Evolutionary conservation across 352 stramenopile species (phyloP).

Genomic region (Phytopythium helicoides): DNA sequence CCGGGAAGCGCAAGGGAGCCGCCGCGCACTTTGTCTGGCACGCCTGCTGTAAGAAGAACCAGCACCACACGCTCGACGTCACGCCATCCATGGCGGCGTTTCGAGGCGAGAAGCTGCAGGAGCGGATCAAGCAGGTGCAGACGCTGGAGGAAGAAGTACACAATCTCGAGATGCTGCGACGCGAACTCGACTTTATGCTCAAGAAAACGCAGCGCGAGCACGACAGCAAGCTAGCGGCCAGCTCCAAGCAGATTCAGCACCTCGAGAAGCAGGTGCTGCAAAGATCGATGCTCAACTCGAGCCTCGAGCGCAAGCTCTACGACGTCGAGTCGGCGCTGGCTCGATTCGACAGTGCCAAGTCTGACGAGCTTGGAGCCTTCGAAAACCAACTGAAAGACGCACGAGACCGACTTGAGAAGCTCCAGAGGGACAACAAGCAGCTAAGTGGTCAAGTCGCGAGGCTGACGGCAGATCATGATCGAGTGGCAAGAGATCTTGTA

Average conservation of each 20-base stretch:
- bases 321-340: conserved; percentile 63
- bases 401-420: conserved; percentile 16
- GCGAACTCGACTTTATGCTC: conserved; percentile 64
- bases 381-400: conserved; percentile 27
- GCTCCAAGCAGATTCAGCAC: conserved; percentile 67
- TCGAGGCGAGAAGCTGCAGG: conserved; percentile 71
- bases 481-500: conserved; percentile 26
- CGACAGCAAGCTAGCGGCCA: conserved; percentile 54
- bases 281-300: conserved; percentile 55
- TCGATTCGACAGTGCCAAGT: conserved; percentile 44
- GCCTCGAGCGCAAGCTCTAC: conserved; percentile 67
- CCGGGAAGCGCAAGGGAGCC: conserved; percentile 32
- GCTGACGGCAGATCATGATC: conserved; percentile 32
- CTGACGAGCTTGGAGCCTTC: conserved; percentile 35
- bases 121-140: conserved; percentile 44
- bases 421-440: conserved; percentile 40
- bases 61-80: conserved; percentile 57
- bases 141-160: conserved; percentile 53
- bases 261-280: conserved; percentile 77
- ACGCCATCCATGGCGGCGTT: conserved; percentile 72
- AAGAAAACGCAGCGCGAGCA: conserved; percentile 74
- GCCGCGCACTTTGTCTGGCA: conserved; percentile 73
- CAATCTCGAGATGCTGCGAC: conserved; percentile 59
- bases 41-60: conserved; percentile 79
- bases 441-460: conserved; percentile 24